Evolutionary conservation across 2,329 filamentous ascomycete species (phyloP).

Genomic region (Hymenoscyphus fructigenus): DNA sequence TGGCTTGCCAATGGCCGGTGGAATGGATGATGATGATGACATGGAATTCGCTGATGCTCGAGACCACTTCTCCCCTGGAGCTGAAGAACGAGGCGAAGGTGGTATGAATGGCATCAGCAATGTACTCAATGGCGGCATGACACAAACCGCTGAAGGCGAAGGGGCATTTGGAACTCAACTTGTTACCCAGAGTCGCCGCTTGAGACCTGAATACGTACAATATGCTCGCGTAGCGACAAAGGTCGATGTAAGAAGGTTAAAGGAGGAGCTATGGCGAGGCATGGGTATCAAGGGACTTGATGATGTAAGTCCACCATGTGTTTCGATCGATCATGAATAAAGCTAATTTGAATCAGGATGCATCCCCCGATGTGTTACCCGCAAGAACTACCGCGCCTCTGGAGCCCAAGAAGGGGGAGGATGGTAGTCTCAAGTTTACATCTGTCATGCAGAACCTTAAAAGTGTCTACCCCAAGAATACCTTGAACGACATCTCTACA

Average conservation of each 20-base stretch:
- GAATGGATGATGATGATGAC: constrained; percentile 61
- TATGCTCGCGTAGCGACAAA: constrained; percentile 71
- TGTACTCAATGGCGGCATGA: constrained; percentile 51
- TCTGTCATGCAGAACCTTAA: constrained; percentile 88
- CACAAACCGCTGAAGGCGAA: constrained; percentile 41
- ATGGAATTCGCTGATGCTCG: constrained; percentile 76
- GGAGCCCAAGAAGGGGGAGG: constrained; percentile 37
- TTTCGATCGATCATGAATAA: neutral
- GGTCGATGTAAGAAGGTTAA: constrained; percentile 66
- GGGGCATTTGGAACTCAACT: constrained; percentile 63
- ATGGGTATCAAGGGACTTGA: constrained; percentile 56
- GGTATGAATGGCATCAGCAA: constrained; percentile 50
- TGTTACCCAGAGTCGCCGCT: constrained; percentile 61
- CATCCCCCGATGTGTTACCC: constrained; percentile 25
- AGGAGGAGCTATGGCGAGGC: constrained; percentile 70
- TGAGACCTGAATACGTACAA: constrained; percentile 68
- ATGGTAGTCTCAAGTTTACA: constrained; percentile 74
- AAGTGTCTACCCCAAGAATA: constrained; percentile 78
- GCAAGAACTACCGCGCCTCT: constrained; percentile 39
- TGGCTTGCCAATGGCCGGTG: constrained; percentile 65
- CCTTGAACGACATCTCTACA: constrained; percentile 93
- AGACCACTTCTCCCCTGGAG: constrained; percentile 72
- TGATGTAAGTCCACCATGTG: constrained; percentile 41
- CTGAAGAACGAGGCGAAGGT: constrained; percentile 44
- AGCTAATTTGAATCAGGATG: constrained; percentile 25